Evolutionary conservation across 352 stramenopile genomes (phyloP).

Genomic region (Phytophthora megakarya): DNA sequence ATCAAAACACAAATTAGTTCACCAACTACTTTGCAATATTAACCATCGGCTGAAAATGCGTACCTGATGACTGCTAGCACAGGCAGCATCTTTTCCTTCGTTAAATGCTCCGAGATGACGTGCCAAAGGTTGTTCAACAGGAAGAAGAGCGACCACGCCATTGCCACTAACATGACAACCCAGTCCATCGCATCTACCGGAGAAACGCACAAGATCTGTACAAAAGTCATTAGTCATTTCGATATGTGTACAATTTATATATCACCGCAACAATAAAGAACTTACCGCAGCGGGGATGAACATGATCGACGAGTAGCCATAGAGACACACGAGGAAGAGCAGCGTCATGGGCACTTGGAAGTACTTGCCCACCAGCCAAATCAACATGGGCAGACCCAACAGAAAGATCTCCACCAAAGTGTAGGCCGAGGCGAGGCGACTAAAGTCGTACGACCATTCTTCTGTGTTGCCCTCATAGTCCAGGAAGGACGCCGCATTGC

Average conservation of each 20-base stretch:
- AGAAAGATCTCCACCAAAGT: constrained; percentile 83
- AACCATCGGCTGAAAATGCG: background rate
- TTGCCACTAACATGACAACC: constrained; percentile 78
- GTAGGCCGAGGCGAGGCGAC: constrained; percentile 72
- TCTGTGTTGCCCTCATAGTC: constrained; percentile 65
- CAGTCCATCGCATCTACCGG: constrained; percentile 79
- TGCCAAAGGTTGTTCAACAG: constrained; percentile 80
- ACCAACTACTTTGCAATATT: too few relatives aligned
- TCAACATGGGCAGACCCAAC: constrained; percentile 66
- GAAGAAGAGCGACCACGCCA: constrained; percentile 88
- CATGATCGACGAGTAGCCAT: constrained; percentile 83
- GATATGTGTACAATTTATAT: background rate
- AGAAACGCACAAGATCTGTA: constrained; percentile 77
- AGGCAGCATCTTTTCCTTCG: constrained; percentile 89
- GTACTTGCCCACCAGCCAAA: constrained; percentile 87
- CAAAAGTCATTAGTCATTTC: background rate
- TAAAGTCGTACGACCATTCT: constrained; percentile 87
- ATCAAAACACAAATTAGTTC: constrained; percentile 13
- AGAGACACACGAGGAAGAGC: constrained; percentile 84
- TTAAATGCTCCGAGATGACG: constrained; percentile 76
- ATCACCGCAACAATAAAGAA: constrained; percentile 4
- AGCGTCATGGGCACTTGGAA: constrained; percentile 73
- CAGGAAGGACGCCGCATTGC: constrained; percentile 83
- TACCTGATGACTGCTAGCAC: constrained; percentile 85
- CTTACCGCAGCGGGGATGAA: constrained; percentile 83